Base-by-base conservation (phyloP, 2,329 filamentous ascomycete genomes). In the Passalora sequoiae region DNA sequence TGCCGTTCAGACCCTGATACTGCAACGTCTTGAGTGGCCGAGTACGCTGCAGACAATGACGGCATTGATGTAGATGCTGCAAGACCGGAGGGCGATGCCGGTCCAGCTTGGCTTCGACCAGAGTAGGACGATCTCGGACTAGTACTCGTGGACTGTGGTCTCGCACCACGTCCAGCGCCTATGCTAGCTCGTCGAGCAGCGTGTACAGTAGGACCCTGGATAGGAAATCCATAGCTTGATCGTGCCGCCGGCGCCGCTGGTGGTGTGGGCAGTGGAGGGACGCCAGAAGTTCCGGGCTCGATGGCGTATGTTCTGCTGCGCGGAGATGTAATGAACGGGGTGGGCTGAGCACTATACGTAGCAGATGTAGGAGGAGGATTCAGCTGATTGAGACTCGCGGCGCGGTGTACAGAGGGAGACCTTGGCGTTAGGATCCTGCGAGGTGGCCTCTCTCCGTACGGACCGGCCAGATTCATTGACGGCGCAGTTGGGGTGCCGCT, bases 391-490 rank as follows among this genome's bases (percentile, higher is more conserved):
- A 76, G 56, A 54, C 75, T 79, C 13, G 72, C 66, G 19, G 74
- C 68, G 48, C 78, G 73, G 41, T 68, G 66, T 29, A 71, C 40
- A 4, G 58, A 64, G 7, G 78, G 78, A 7, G 80, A 81, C 50
- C 73, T 70, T 1, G 80, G 77, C 8, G 75, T 80, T 47, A 80
- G 58, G n/a, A 78, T 72, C 24, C 73, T 72, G 50, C 77, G 50
- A 12, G 51, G 49, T 24, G 44, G 36, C 38, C 44, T 37, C 5
- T 48, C 50, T 6, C 43, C 42, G 20, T 46, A 25, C 9, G 33
- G 40, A 21, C 38, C 29, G 15, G 36, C 15, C n/a, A 45, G 24
- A 28, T 43, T 37, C 50, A 46, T 52, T 8, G 39, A 44, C 10
- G 37, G 10, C 17, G 44, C 29, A 53, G 60, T 43, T 57, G 64